Conservation (phyloP, 805 yeast species). For the Tetrapisispora nanseiensis region DNA sequence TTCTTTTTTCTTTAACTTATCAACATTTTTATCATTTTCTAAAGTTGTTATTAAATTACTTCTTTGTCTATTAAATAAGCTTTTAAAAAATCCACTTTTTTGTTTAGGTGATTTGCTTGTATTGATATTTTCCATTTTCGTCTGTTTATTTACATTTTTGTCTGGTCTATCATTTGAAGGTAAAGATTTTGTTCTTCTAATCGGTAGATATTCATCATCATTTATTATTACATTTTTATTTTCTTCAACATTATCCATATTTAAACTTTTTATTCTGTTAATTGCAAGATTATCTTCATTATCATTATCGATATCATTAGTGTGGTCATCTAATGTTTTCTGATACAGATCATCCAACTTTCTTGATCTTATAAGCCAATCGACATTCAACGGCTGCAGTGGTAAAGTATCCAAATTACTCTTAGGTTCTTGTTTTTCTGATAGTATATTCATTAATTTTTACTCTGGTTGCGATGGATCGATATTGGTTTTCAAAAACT, state of each 20-base stretch:
- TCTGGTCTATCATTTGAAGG: slow-evolving; percentile 14
- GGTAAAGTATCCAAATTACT: neutral
- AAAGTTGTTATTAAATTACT: neutral
- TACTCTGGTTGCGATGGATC: too few species aligned
- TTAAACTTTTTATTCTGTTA: slow-evolving; percentile 1
- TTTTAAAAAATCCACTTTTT: slow-evolving; percentile 29
- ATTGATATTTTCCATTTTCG: neutral
- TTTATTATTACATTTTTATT: neutral
- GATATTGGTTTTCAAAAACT: too few species aligned
- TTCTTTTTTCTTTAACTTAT: neutral
- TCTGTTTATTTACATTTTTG: neutral
- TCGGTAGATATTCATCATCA: slow-evolving; percentile 4
- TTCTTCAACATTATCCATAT: neutral
- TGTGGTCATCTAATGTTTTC: neutral
- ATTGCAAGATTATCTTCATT: neutral
- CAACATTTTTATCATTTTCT: neutral
- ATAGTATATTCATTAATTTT: neutral
- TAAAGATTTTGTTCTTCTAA: slow-evolving; percentile 28
- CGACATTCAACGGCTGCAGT: slow-evolving; percentile 20
- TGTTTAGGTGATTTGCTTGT: slow-evolving; percentile 1
- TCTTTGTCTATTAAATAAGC: slow-evolving; percentile 18
- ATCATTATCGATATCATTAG: neutral
- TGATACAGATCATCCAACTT: slow-evolving; percentile 2
- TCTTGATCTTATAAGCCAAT: slow-evolving; percentile 21
- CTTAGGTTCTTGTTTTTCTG: neutral